A percentile compares a stretch with the other conserved stretches of the same genome.
Evolutionary conservation across 2,329 filamentous ascomycete species (phyloP).

Genomic region (Microcyclospora pomicola): DNA sequence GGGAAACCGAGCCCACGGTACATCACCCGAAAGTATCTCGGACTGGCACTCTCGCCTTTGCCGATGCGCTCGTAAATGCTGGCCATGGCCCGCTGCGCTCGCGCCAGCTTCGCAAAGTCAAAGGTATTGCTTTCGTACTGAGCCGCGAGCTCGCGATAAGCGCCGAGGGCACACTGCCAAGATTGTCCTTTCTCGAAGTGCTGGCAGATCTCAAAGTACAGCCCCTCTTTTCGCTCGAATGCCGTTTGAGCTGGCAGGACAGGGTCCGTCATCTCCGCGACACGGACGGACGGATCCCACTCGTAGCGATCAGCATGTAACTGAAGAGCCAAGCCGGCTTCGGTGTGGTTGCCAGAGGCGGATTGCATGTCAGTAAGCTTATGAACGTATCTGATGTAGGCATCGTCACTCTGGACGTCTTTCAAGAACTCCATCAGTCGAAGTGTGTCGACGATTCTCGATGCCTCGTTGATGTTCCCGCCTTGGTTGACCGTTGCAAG

Average conservation of each 20-base stretch:
- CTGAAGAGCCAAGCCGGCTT: slow-evolving; percentile 76
- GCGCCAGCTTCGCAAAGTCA: slow-evolving; percentile 82
- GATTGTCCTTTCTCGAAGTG: slow-evolving; percentile 88
- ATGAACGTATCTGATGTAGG: slow-evolving; percentile 91
- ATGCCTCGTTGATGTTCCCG: slow-evolving; percentile 52
- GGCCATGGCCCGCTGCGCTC: slow-evolving; percentile 79
- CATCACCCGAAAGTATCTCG: slow-evolving; percentile 81
- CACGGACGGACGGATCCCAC: slow-evolving; percentile 62
- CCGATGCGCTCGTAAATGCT: slow-evolving; percentile 80
- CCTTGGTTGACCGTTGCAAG: slow-evolving; percentile 78
- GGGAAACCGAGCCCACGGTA: slow-evolving; percentile 88
- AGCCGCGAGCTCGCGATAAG: slow-evolving; percentile 79
- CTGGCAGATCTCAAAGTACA: slow-evolving; percentile 92
- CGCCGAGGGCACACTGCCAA: slow-evolving; percentile 75
- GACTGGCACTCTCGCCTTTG: slow-evolving; percentile 62
- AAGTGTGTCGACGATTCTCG: slow-evolving; percentile 74
- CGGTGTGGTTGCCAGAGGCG: slow-evolving; percentile 62
- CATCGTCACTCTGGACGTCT: slow-evolving; percentile 94
- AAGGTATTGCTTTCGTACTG: slow-evolving; percentile 85
- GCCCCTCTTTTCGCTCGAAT: slow-evolving; percentile 81
- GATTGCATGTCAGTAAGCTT: slow-evolving; percentile 70
- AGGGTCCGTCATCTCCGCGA: slow-evolving; percentile 57
- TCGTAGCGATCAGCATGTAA: slow-evolving; percentile 87
- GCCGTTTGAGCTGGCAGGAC: slow-evolving; percentile 69
- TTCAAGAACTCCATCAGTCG: slow-evolving; percentile 91